These are phyloP conservation scores for Vaccinium macrocarpon DNA, from an alignment of 148 eudicot species.

Conservation along the genomic window DNA sequence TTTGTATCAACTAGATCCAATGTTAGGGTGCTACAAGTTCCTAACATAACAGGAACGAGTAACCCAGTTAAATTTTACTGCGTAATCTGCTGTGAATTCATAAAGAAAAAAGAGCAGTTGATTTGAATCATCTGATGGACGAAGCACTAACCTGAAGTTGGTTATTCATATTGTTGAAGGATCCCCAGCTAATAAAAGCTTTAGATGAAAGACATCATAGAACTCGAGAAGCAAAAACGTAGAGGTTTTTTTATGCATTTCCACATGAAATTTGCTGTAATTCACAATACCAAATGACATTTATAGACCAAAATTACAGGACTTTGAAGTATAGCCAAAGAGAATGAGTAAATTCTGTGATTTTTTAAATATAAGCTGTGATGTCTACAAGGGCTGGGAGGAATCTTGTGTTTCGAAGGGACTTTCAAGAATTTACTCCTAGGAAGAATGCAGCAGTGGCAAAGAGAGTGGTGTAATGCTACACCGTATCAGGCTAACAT, in stretches of 20 bases:
- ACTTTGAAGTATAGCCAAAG: background rate
- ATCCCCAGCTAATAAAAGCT: background rate
- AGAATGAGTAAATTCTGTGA: background rate
- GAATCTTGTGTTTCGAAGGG: background rate
- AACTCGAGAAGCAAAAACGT: background rate
- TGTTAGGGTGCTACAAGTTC: background rate
- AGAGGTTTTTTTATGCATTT: background rate
- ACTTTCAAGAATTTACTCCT: background rate
- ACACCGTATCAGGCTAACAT: background rate
- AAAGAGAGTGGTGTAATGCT: background rate
- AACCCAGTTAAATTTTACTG: background rate
- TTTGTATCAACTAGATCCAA: background rate
- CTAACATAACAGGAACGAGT: background rate
- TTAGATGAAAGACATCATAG: background rate
- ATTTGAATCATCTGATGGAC: background rate
- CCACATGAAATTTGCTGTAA: background rate
- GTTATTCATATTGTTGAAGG: background rate
- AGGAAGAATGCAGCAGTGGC: background rate
- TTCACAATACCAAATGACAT: background rate
- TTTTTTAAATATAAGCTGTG: background rate
- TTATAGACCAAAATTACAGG: background rate
- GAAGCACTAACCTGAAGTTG: background rate
- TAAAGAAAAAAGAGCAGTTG: background rate
- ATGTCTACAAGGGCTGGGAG: background rate
- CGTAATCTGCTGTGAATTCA: background rate